phyloP scores from a whole-genome alignment of 2,329 filamentous ascomycete genomes.

The Ceratocystis destructans region DNA sequence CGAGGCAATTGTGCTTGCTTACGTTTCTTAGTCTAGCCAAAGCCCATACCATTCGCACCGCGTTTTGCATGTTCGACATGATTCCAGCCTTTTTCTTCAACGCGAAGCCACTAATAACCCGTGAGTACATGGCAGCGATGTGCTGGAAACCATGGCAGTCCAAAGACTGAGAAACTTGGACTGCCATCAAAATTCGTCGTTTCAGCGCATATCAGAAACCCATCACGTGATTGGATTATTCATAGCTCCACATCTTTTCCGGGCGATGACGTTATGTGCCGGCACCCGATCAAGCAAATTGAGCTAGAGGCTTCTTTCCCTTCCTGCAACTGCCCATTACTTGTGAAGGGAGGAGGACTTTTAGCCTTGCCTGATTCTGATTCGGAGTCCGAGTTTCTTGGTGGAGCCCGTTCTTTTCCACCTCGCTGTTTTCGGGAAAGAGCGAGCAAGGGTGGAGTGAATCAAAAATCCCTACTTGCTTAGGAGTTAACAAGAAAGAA shows the following conservation, averaged over 20 bases:
- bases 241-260: background rate
- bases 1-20: background rate
- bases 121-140: too few species aligned
- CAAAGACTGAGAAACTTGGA: too few species aligned
- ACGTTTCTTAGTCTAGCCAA: background rate
- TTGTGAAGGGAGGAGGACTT: background rate
- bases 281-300: background rate
- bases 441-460: background rate
- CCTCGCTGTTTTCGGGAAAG: conserved; percentile 1
- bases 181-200: too few species aligned
- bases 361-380: background rate
- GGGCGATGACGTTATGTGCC: background rate
- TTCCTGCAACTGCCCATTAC: background rate
- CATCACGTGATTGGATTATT: background rate
- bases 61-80: too few species aligned
- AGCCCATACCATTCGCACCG: too few species aligned
- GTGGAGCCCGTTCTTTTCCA: background rate
- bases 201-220: too few species aligned
- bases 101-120: too few species aligned
- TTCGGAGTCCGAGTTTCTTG: background rate
- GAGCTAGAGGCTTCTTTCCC: background rate
- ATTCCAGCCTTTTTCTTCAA: too few species aligned
- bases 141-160: background rate
- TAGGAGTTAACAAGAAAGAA: background rate
- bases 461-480: background rate